Percentiles rank a stretch among this genome's conserved stretches.
Conservation (phyloP, 306 rosid genomes). For the Astragalus membranaceus region DNA sequence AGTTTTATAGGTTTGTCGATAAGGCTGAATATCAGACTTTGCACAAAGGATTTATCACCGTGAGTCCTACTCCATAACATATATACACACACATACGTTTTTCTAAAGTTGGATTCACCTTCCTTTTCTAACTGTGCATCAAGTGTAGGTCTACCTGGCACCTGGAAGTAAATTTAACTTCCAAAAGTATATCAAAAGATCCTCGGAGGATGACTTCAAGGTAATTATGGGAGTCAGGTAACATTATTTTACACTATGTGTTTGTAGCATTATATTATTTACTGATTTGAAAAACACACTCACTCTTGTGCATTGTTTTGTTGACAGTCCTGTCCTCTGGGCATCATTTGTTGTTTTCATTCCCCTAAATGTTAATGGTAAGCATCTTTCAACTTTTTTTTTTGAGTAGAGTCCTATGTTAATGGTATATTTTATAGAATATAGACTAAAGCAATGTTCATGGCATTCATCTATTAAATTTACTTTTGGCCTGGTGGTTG, state of each 20-base stretch:
- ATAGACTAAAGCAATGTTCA: too few species aligned
- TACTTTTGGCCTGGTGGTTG: too few species aligned
- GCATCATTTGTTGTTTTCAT: slow-evolving; percentile 73
- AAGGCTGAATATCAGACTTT: slow-evolving; percentile 77
- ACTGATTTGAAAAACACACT: not conserved
- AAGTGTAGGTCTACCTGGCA: slow-evolving; percentile 65
- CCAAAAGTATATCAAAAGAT: slow-evolving; percentile 88
- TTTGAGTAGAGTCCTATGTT: not conserved
- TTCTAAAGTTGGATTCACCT: not conserved
- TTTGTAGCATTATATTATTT: not conserved
- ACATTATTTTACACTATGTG: slow-evolving; percentile 4
- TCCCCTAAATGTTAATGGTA: slow-evolving; percentile 69
- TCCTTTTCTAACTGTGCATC: slow-evolving; percentile 22
- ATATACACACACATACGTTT: not conserved
- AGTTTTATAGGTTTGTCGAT: slow-evolving; percentile 79
- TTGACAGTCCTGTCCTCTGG: slow-evolving; percentile 87
- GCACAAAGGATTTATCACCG: slow-evolving; percentile 89
- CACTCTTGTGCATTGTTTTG: not conserved
- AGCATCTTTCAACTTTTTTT: slow-evolving; percentile 11
- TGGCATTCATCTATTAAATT: too few species aligned
- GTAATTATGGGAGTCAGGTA: slow-evolving; percentile 90
- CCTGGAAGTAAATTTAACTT: slow-evolving; percentile 95
- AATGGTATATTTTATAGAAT: too few species aligned
- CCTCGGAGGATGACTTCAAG: slow-evolving; percentile 95
- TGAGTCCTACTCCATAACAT: slow-evolving; percentile 44